Conservation (phyloP, 495 filamentous ascomycete species). For the Aspergillus homomorphus region DNA sequence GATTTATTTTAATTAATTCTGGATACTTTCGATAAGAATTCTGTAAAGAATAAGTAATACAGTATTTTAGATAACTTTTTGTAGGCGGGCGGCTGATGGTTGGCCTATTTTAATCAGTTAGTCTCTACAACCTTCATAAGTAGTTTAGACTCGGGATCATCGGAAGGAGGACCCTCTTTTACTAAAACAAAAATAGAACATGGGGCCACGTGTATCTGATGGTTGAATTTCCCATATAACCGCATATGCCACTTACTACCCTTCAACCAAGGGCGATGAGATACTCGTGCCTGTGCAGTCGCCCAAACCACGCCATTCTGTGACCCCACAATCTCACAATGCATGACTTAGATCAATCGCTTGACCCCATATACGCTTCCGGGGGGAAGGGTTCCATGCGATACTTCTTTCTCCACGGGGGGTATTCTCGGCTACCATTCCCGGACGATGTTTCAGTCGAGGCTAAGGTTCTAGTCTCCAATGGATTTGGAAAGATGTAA, state of each 20-base stretch:
- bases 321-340: background rate
- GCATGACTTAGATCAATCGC: background rate
- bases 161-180: too few relatives aligned
- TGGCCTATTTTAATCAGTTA: too few relatives aligned
- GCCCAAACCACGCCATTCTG: background rate
- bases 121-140: too few relatives aligned
- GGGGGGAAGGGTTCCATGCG: slow-evolving; percentile 5
- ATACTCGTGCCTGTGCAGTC: too few relatives aligned
- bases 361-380: background rate
- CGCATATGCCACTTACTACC: too few relatives aligned
- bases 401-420: slow-evolving; percentile 8
- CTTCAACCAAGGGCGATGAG: too few relatives aligned
- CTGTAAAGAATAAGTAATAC: too few relatives aligned
- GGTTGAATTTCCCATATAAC: background rate
- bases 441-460: slow-evolving; percentile 3
- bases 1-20: too few relatives aligned
- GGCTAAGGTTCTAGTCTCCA: slow-evolving; percentile 1
- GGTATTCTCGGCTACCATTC: background rate
- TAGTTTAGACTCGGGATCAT: too few relatives aligned
- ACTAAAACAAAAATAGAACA: background rate
- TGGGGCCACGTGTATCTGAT: background rate
- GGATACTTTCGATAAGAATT: too few relatives aligned
- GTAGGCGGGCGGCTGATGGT: too few relatives aligned
- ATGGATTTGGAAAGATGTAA: slow-evolving; percentile 2
- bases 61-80: too few relatives aligned